Base-by-base conservation (phyloP, 129 eudicot genomes). In the Flaveria linearis region DNA sequence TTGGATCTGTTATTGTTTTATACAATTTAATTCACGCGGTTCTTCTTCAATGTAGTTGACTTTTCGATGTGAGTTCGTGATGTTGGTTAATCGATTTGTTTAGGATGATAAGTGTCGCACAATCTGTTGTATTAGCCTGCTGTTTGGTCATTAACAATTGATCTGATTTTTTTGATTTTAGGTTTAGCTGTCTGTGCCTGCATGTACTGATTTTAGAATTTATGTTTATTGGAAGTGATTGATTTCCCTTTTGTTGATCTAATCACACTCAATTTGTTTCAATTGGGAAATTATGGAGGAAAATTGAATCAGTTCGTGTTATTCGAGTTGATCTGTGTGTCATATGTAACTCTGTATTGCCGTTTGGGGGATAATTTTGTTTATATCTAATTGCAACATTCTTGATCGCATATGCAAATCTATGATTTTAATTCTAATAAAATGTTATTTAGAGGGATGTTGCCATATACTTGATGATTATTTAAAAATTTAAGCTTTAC, bases 31-130 rank as follows among this genome's bases (percentile, higher is more conserved):
- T 17, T 70, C 52, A 2, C 46, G 71, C 15, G 45, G 45, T 58
- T 78, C 9, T 45, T 77, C 46, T 62, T 63, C 16, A 61, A n/a
- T 55, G n/a, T 71, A 69, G 85, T 83, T 83, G 87, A 83, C 84
- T 63, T 71, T 80, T 56, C 49, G 22, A 12, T 36, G 4, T 68
- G 17, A 26, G 22, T 69, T 55, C 6, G 30, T 13, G 58, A 55
- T 56, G 10, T 7, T 75, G 63, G 49, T 75, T 47, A 43, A 47
- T 63, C 46, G 79, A 20, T 75, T 30, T 17, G 17, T 63, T 28
- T 75, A 18, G 15, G 30, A n/a, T 45, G 28, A 9, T 49, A 7
- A 62, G 46, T 75, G 20, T 7, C 26, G 9, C 15, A 15, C n/a
- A 15, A 9, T 36, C 41, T 36, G 41, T 36, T 36, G 41, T 36